Conservation (phyloP, 768 basidiomycete genomes). For the Mycena polygramma region DNA sequence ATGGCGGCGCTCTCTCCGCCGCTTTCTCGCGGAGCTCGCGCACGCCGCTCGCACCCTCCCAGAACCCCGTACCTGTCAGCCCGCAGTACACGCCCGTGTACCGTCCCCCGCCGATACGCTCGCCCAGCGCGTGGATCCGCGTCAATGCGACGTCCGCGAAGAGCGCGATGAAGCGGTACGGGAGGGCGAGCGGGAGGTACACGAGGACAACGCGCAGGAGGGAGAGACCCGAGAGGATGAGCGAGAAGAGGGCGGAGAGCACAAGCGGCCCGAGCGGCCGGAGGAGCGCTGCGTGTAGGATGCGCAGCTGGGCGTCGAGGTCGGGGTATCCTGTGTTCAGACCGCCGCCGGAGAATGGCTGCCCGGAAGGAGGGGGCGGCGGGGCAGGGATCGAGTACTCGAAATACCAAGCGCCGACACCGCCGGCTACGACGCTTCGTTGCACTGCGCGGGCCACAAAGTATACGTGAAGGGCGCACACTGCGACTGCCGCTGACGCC, state of each 20-base stretch:
- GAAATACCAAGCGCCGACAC: slow-evolving; percentile 95
- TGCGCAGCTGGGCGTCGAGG: slow-evolving; percentile 67
- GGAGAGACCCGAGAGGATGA: slow-evolving; percentile 42
- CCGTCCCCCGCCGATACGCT: slow-evolving; percentile 35
- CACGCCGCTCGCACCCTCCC: slow-evolving; percentile 52
- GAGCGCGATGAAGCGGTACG: slow-evolving; percentile 55
- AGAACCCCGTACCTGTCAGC: slow-evolving; percentile 67
- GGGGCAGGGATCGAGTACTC: slow-evolving; percentile 27
- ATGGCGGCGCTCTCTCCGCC: slow-evolving; percentile 40
- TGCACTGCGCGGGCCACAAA: slow-evolving; percentile 81
- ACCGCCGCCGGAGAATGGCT: slow-evolving; percentile 1
- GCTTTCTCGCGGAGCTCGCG: slow-evolving; percentile 44
- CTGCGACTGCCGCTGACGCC: slow-evolving; percentile 81
- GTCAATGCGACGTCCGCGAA: slow-evolving; percentile 32
- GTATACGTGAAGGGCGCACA: slow-evolving; percentile 90
- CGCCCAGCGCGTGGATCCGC: slow-evolving; percentile 28
- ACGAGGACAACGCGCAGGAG: slow-evolving; percentile 14
- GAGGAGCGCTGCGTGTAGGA: slow-evolving; percentile 81
- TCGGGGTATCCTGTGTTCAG: slow-evolving; percentile 57
- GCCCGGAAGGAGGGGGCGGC: not conserved
- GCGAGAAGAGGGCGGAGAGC: slow-evolving; percentile 82
- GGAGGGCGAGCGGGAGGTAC: slow-evolving; percentile 59
- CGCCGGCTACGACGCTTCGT: slow-evolving; percentile 81
- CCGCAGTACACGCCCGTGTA: slow-evolving; percentile 67
- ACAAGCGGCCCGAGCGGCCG: slow-evolving; percentile 87